Percentiles rank a stretch among this genome's conserved stretches.
phyloP scores from a whole-genome alignment of 1,284 basidiomycete species.

The Moesziomyces parantarcticus region DNA sequence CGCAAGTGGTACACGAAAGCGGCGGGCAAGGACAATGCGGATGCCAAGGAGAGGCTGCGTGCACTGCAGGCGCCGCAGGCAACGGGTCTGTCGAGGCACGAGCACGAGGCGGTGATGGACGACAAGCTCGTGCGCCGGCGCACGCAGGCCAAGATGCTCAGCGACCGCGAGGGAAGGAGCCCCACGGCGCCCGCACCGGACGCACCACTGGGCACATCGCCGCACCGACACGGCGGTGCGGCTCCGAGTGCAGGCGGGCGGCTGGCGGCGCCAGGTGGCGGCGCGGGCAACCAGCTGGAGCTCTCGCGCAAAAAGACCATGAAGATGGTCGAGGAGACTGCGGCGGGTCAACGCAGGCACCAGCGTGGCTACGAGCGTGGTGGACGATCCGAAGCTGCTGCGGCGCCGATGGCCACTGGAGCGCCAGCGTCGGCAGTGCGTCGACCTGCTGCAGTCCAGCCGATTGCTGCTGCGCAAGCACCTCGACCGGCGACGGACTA shows the following conservation, averaged over 20 bases:
- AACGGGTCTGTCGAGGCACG: constrained; percentile 75
- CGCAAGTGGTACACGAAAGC: constrained; percentile 77
- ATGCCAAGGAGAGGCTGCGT: constrained; percentile 79
- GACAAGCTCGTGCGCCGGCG: constrained; percentile 82
- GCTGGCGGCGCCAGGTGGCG: no score
- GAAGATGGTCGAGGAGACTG: constrained; percentile 58
- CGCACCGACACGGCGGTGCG: constrained; percentile 16
- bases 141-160: constrained; percentile 75
- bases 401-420: neutral
- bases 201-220: neutral
- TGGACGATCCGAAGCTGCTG: neutral
- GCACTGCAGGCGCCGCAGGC: constrained; percentile 73
- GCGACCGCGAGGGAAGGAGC: constrained; percentile 45
- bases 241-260: constrained; percentile 5
- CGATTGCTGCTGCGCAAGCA: no score
- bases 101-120: constrained; percentile 84
- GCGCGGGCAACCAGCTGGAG: constrained; percentile 20
- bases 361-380: constrained; percentile 20
- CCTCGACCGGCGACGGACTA: neutral
- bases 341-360: constrained; percentile 29
- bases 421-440: neutral
- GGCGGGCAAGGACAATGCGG: constrained; percentile 80
- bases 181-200: constrained; percentile 10
- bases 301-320: constrained; percentile 53
- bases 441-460: no score